A percentile compares a stretch with the other conserved stretches of the same genome.
phyloP scores from a whole-genome alignment of 441 rosid genomes.

The Pelargonium fulgidum region DNA sequence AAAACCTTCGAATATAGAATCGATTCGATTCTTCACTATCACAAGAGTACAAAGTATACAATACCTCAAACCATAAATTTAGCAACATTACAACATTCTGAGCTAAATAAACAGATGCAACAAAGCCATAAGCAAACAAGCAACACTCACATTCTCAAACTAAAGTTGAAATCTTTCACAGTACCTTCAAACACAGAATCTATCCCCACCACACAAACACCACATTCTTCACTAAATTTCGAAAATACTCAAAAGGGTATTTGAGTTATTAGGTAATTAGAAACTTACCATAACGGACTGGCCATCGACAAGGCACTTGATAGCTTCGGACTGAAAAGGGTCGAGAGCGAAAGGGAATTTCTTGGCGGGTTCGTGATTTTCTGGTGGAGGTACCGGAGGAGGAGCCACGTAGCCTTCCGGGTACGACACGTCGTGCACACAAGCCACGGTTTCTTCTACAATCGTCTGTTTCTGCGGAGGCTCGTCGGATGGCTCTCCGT shows the following conservation, averaged over 20 bases:
- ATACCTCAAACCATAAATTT: too few relatives aligned
- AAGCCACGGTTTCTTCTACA: slow-evolving; percentile 41
- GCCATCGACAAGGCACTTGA: slow-evolving; percentile 73
- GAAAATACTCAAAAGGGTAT: too few relatives aligned
- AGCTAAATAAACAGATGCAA: not conserved
- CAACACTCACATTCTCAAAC: too few relatives aligned
- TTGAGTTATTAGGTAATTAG: not conserved
- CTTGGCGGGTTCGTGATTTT: slow-evolving; percentile 53
- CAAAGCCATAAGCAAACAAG: too few relatives aligned
- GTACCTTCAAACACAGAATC: too few relatives aligned
- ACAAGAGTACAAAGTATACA: too few relatives aligned
- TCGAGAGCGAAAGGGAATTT: slow-evolving; percentile 88
- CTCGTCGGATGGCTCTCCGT: slow-evolving; percentile 27
- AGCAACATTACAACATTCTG: too few relatives aligned
- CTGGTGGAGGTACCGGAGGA: slow-evolving; percentile 20
- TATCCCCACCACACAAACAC: too few relatives aligned
- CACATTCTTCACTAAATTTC: not conserved
- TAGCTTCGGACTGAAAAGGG: slow-evolving; percentile 92
- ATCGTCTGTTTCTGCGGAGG: slow-evolving; percentile 34
- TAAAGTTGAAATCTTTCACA: too few relatives aligned
- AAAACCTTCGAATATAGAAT: not conserved
- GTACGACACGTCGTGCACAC: slow-evolving; percentile 79
- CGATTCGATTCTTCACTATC: not conserved
- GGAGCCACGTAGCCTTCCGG: slow-evolving; percentile 57
- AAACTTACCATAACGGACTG: slow-evolving; percentile 81